Evolutionary conservation across 805 yeast genomes (phyloP).

Genomic region (Debaryomyces prosopidis): DNA sequence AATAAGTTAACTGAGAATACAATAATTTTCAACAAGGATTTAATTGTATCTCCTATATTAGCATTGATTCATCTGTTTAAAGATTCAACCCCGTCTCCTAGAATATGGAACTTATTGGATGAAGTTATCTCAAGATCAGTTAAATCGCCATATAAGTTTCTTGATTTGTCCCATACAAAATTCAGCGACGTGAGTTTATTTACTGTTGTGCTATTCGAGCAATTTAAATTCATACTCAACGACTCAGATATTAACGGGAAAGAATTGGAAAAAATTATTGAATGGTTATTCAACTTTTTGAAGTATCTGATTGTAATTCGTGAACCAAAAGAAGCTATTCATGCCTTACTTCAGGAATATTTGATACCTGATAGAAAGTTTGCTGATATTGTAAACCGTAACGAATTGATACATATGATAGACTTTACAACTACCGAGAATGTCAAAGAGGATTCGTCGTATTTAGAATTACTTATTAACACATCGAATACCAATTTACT

Average conservation of each 20-base stretch:
- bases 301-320: conserved; percentile 56
- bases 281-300: conserved; percentile 54
- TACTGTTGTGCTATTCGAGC: conserved; percentile 54
- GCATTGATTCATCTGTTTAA: conserved; percentile 55
- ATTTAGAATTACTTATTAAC: conserved; percentile 11
- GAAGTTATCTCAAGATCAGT: conserved; percentile 72
- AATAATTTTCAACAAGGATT: conserved; percentile 51
- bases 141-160: conserved; percentile 79
- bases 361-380: conserved; percentile 4
- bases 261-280: conserved; percentile 14
- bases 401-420: not conserved
- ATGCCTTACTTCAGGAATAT: conserved; percentile 10
- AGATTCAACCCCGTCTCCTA: conserved; percentile 14
- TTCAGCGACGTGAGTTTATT: conserved; percentile 33
- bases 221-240: conserved; percentile 55
- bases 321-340: conserved; percentile 46
- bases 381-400: not conserved
- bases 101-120: conserved; percentile 67
- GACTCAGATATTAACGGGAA: conserved; percentile 15
- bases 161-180: conserved; percentile 50
- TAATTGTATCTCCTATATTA: conserved; percentile 54
- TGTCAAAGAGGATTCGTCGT: conserved; percentile 6
- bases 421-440: not conserved
- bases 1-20: conserved; percentile 50
- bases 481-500: conserved; percentile 7